Percentiles rank a stretch among this genome's conserved stretches.
Conservation (phyloP, 768 basidiomycete species). For the Russula sp. region DNA sequence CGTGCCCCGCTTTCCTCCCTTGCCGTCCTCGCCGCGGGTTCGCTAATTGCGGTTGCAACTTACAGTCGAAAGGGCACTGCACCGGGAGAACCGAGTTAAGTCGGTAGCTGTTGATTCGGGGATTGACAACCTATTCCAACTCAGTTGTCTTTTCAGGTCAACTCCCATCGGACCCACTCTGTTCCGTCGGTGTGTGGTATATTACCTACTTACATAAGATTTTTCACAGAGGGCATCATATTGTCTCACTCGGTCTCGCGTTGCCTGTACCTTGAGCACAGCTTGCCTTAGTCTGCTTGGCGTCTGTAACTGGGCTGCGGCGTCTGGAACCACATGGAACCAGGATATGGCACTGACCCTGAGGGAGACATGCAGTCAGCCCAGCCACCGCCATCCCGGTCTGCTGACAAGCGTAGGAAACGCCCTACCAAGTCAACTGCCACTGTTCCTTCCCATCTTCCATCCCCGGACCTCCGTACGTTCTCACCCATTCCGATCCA, state of each 20-base stretch:
- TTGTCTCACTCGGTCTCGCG: neutral
- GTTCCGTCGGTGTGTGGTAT: conserved; percentile 1
- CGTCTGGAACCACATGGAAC: conserved; percentile 12
- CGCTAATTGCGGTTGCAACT: neutral
- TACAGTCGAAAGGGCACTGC: neutral
- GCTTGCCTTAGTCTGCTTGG: conserved; percentile 11
- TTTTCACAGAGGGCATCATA: neutral
- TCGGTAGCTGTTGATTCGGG: neutral
- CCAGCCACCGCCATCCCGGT: conserved; percentile 12
- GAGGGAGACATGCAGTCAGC: conserved; percentile 9
- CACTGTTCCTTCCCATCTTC: conserved; percentile 6
- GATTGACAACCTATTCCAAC: neutral
- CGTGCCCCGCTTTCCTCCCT: neutral
- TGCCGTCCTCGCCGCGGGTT: conserved; percentile 6
- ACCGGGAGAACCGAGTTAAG: neutral
- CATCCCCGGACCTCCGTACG: conserved; percentile 21
- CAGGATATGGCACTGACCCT: conserved; percentile 10
- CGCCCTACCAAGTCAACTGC: conserved; percentile 14
- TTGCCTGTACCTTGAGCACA: conserved; percentile 12
- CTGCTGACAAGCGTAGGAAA: conserved; percentile 19
- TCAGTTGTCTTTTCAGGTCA: neutral
- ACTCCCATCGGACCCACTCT: conserved; percentile 14
- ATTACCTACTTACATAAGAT: conserved; percentile 15
- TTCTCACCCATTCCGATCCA: conserved; percentile 9
- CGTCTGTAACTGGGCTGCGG: conserved; percentile 4